Percentiles rank a stretch among this genome's conserved stretches.
Evolutionary conservation across 306 rosid species (phyloP).

Genomic region (Vigna radiata): DNA sequence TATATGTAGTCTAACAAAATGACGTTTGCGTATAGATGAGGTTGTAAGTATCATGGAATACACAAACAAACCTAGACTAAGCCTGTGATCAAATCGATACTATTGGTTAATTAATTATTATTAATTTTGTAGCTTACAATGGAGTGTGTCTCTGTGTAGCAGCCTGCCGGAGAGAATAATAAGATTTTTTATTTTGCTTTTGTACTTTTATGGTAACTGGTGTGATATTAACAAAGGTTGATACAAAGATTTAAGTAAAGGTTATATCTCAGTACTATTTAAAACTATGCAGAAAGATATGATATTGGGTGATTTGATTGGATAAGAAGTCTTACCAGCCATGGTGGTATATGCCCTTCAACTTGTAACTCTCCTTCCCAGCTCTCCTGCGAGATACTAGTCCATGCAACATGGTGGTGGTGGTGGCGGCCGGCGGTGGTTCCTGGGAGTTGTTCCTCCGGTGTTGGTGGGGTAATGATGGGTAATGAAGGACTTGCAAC

Average conservation of each 20-base stretch:
- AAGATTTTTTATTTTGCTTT: slow-evolving; percentile 9
- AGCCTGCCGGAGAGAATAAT: neutral
- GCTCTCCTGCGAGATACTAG: slow-evolving; percentile 78
- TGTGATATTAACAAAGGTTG: neutral
- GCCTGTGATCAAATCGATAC: neutral
- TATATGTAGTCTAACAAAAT: neutral
- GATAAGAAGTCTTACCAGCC: slow-evolving; percentile 66
- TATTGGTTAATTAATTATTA: neutral
- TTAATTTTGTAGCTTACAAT: neutral
- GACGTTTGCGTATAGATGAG: slow-evolving; percentile 6
- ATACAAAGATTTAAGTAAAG: neutral
- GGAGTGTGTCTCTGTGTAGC: neutral
- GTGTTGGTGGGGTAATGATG: slow-evolving; percentile 31
- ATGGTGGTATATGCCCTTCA: slow-evolving; percentile 76
- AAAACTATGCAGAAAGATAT: neutral
- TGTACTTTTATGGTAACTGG: neutral
- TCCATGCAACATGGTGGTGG: slow-evolving; percentile 87
- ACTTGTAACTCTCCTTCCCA: slow-evolving; percentile 92
- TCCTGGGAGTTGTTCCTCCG: slow-evolving; percentile 29
- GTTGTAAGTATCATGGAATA: neutral
- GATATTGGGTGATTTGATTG: neutral
- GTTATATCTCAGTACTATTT: neutral
- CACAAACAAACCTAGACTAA: neutral
- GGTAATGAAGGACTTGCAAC: slow-evolving; percentile 62
- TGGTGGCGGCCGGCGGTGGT: slow-evolving; percentile 32